Evolutionary conservation across 1,139 yeast species (phyloP).

Genomic region (Nakaseomyces bracarensis): DNA sequence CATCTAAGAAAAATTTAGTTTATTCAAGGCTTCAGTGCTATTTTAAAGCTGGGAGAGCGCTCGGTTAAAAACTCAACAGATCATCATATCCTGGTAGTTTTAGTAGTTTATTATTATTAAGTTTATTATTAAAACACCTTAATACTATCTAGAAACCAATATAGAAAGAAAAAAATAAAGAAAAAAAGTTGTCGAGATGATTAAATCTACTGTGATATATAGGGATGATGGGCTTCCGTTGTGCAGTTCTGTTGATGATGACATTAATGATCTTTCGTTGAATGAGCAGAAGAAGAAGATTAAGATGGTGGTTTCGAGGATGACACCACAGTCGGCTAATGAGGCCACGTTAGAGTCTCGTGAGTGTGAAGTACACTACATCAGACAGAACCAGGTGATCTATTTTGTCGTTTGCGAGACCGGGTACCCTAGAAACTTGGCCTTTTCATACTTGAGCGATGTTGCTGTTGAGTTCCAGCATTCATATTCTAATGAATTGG

Average conservation of each 20-base stretch:
- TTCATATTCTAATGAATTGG: conserved; percentile 68
- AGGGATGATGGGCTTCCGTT: conserved; percentile 76
- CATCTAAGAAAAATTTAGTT: too few relatives aligned
- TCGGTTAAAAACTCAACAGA: too few relatives aligned
- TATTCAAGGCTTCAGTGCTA: too few relatives aligned
- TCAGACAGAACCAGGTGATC: conserved; percentile 54
- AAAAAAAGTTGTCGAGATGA: conserved; percentile 36
- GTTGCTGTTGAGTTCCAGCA: conserved; percentile 73
- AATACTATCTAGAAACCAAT: background rate
- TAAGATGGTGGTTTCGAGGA: conserved; percentile 65
- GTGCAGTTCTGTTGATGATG: conserved; percentile 89
- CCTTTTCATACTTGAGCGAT: conserved; percentile 79
- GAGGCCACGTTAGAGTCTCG: conserved; percentile 84
- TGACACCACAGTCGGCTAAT: conserved; percentile 74
- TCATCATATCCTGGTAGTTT: too few relatives aligned
- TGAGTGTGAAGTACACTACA: conserved; percentile 64
- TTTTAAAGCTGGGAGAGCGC: too few relatives aligned
- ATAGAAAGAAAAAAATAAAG: background rate
- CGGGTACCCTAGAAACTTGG: conserved; percentile 79
- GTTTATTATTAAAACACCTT: too few relatives aligned
- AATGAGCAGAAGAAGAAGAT: conserved; percentile 78
- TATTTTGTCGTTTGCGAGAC: conserved; percentile 71
- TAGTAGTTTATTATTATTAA: too few relatives aligned
- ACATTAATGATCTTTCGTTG: conserved; percentile 42
- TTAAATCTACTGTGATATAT: conserved; percentile 63